These are phyloP conservation scores for Sextonia rubra DNA, from an alignment of 164 flowering plant genomes.

Conservation along the genomic window DNA sequence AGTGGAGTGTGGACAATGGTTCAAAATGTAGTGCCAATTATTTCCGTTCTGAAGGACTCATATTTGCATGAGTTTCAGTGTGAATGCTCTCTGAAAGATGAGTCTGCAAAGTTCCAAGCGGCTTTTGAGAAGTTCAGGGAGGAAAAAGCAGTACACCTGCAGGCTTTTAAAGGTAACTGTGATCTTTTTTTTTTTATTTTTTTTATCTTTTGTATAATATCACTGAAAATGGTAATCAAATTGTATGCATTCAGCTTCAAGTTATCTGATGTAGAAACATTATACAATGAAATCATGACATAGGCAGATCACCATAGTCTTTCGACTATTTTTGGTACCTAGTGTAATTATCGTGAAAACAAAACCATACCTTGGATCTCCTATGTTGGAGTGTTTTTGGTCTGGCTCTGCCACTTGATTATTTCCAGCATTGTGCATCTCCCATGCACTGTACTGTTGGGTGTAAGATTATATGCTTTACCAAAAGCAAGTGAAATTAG, in stretches of 20 bases:
- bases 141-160: constrained; percentile 64
- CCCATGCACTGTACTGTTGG: not conserved
- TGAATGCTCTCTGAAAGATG: constrained; percentile 66
- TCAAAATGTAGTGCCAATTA: not conserved
- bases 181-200: not conserved
- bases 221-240: not conserved
- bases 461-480: not conserved
- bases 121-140: constrained; percentile 63
- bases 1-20: not conserved
- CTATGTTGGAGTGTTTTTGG: no score
- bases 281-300: not conserved
- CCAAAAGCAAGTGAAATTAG: not conserved
- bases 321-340: no score
- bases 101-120: constrained; percentile 65
- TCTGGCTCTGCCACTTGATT: no score
- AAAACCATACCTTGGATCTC: no score
- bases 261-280: not conserved
- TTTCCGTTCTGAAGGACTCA: not conserved
- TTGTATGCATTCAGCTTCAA: not conserved
- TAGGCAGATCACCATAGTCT: no score
- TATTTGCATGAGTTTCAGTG: constrained; percentile 43
- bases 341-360: no score
- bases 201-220: not conserved
- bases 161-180: constrained; percentile 56
- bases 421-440: no score